phyloP scores from a whole-genome alignment of 1,284 basidiomycete genomes.

The Wolfiporia cocos region DNA sequence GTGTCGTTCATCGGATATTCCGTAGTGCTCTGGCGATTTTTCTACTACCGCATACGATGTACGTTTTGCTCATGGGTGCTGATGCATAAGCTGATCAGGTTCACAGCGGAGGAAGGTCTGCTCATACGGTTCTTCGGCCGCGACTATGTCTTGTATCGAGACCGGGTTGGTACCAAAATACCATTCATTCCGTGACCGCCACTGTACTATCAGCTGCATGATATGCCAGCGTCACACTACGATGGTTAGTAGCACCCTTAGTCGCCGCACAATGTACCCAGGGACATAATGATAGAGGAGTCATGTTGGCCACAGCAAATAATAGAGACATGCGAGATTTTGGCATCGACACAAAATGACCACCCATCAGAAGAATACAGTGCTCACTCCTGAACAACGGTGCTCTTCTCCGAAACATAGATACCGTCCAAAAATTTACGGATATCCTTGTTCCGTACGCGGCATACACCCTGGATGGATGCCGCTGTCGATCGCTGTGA shows the following conservation, averaged over 20 bases:
- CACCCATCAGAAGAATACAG: constrained; percentile 14
- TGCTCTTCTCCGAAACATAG: constrained; percentile 86
- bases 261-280: constrained; percentile 11
- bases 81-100: not conserved
- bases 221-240: no score
- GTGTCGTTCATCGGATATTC: constrained; percentile 63
- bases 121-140: constrained; percentile 80
- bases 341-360: constrained; percentile 13
- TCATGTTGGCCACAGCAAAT: constrained; percentile 12
- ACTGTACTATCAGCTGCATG: not conserved
- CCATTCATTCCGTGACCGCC: constrained; percentile 53
- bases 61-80: constrained; percentile 23
- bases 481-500: constrained; percentile 52
- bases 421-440: constrained; percentile 92
- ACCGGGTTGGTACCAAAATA: constrained; percentile 65
- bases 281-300: constrained; percentile 16
- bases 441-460: constrained; percentile 98
- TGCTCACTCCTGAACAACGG: constrained; percentile 41
- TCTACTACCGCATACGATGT: constrained; percentile 78
- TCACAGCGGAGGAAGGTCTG: constrained; percentile 67
- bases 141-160: constrained; percentile 67
- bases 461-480: constrained; percentile 90
- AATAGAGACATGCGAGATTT: constrained; percentile 18
- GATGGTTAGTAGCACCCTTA: no score
- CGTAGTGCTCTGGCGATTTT: constrained; percentile 80